phyloP scores from a whole-genome alignment of 2,329 filamentous ascomycete species.

The Alternaria angustiovoidea region DNA sequence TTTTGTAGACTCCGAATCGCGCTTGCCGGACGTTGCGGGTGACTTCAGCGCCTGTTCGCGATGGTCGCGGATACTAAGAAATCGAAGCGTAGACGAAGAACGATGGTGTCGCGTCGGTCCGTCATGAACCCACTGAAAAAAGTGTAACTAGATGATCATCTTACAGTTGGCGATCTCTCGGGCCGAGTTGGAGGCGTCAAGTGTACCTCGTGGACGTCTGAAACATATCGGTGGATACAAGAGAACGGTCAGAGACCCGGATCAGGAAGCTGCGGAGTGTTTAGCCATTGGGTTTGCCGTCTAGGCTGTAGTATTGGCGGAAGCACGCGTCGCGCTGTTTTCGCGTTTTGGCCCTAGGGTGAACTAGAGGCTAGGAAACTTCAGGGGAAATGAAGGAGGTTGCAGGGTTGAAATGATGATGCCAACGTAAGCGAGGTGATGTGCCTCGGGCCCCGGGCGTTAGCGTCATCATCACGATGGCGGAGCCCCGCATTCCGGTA shows the following conservation, averaged over 20 bases:
- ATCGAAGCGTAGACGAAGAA: not conserved
- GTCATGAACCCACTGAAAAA: conserved; percentile 15
- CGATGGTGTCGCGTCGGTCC: conserved; percentile 10
- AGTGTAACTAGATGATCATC: conserved; percentile 3
- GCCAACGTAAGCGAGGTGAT: conserved; percentile 17
- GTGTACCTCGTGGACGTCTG: conserved; percentile 19
- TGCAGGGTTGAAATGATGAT: conserved; percentile 12
- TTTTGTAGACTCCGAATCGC: not conserved
- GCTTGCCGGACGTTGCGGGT: conserved; percentile 2
- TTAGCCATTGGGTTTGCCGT: not conserved
- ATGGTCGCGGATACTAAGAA: conserved; percentile 6
- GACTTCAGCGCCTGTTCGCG: conserved; percentile 3
- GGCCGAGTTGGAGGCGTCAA: conserved; percentile 11
- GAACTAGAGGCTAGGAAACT: conserved; percentile 11
- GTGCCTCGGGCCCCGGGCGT: conserved; percentile 1
- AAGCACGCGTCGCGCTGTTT: not conserved
- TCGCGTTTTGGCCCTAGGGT: conserved; percentile 7
- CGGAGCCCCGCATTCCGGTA: conserved; percentile 19
- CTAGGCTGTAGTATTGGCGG: not conserved
- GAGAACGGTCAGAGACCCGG: conserved; percentile 10
- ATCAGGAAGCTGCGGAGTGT: conserved; percentile 17
- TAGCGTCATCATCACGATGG: conserved; percentile 7
- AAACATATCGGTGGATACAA: conserved; percentile 11
- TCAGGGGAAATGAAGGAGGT: conserved; percentile 21
- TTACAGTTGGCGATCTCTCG: conserved; percentile 15